phyloP scores from a whole-genome alignment of 2,329 filamentous ascomycete genomes.

The Penicillium sp. region DNA sequence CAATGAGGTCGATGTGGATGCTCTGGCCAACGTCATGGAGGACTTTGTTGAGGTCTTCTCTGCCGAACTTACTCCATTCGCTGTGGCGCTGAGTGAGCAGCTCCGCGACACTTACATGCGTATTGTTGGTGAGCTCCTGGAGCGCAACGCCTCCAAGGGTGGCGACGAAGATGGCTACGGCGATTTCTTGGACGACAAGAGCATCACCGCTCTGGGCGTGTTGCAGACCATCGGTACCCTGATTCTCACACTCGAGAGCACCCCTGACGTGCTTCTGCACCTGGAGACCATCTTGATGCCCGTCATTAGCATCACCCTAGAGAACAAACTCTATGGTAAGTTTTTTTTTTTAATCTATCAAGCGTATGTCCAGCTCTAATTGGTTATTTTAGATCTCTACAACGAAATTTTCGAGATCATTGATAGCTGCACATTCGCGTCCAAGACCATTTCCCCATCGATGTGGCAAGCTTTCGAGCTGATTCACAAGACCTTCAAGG shows the following conservation, averaged over 20 bases:
- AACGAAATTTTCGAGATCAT: constrained; percentile 99
- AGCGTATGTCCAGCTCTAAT: constrained; percentile 41
- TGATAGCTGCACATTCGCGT: constrained; percentile 97
- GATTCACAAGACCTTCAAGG: constrained; percentile 95
- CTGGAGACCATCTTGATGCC: constrained; percentile 97
- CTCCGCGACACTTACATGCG: constrained; percentile 92
- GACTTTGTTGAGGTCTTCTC: constrained; percentile 99
- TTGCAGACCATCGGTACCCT: constrained; percentile 96
- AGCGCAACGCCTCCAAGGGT: constrained; percentile 73
- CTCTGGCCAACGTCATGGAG: constrained; percentile 97
- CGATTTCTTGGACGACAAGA: constrained; percentile 96
- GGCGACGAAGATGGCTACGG: constrained; percentile 76
- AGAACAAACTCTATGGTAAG: constrained; percentile 90
- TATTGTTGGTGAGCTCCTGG: constrained; percentile 86
- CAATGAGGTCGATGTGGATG: constrained; percentile 97
- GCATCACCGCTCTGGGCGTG: constrained; percentile 93
- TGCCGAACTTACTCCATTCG: constrained; percentile 93
- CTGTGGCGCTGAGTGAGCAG: constrained; percentile 92
- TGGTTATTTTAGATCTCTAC: constrained; percentile 62
- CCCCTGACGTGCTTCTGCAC: constrained; percentile 88
- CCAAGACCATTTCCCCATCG: constrained; percentile 88
- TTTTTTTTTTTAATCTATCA: constrained; percentile 17
- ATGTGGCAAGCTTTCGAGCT: constrained; percentile 99
- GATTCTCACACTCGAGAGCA: constrained; percentile 94
- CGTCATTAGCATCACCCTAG: constrained; percentile 89